phyloP scores from a whole-genome alignment of 2,329 filamentous ascomycete species.

The Hypoxylon rubiginosum region DNA sequence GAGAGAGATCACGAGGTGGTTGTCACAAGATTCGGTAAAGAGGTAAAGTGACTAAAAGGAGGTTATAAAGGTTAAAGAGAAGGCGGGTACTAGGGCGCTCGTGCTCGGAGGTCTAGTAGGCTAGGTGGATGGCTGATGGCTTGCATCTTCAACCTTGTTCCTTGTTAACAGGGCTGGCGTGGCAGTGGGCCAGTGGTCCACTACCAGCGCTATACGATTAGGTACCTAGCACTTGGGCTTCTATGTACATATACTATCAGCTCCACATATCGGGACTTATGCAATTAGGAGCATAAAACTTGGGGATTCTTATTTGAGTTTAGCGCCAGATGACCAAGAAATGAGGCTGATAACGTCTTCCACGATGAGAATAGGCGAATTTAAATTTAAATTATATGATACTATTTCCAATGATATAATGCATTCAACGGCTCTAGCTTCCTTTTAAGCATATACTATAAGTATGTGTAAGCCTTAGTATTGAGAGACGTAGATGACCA shows the following conservation, averaged over 20 bases:
- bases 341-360: too few species aligned
- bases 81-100: constrained; percentile 1
- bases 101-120: neutral
- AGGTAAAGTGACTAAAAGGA: constrained; percentile 10
- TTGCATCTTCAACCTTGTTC: constrained; percentile 8
- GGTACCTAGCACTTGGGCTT: neutral
- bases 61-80: constrained; percentile 15
- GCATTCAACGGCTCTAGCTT: too few species aligned
- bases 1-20: constrained; percentile 33
- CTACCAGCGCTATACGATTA: constrained; percentile 24
- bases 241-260: neutral
- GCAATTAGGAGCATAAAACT: neutral
- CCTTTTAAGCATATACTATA: too few species aligned
- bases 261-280: neutral
- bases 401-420: too few species aligned
- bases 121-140: too few species aligned
- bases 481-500: too few species aligned
- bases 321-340: too few species aligned
- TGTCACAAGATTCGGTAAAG: constrained; percentile 25
- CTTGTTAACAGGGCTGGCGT: constrained; percentile 21
- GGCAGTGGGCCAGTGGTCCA: constrained; percentile 39
- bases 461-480: too few species aligned
- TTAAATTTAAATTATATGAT: too few species aligned
- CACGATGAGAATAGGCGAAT: too few species aligned
- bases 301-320: too few species aligned